phyloP scores from a whole-genome alignment of 495 filamentous ascomycete genomes.

The Podospora australis region DNA sequence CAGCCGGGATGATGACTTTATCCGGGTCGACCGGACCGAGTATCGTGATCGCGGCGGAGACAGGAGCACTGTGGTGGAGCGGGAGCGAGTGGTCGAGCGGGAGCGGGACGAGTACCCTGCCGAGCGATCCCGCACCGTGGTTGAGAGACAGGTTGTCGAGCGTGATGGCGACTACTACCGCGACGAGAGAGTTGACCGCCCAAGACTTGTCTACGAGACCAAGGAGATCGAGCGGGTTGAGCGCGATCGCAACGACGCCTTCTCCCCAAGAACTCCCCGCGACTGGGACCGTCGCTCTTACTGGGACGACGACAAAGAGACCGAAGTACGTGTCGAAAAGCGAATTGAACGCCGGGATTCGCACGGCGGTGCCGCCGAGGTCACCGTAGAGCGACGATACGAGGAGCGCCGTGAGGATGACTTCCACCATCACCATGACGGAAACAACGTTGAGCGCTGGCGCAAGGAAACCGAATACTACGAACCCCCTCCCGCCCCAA shows the following conservation, averaged over 20 bases:
- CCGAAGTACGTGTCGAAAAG: conserved; percentile 39
- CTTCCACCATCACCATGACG: conserved; percentile 10
- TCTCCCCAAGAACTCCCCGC: conserved; percentile 20
- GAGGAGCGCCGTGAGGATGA: conserved; percentile 39
- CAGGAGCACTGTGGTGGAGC: conserved; percentile 26
- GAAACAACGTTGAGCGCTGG: conserved; percentile 54
- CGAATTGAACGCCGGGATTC: conserved; percentile 36
- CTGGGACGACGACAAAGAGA: conserved; percentile 34
- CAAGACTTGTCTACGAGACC: conserved; percentile 33
- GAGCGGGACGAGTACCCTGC: conserved; percentile 32
- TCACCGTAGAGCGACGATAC: conserved; percentile 41
- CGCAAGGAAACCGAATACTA: conserved; percentile 65
- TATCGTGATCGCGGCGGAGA: conserved; percentile 17
- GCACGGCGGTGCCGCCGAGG: conserved; percentile 33
- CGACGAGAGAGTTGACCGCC: conserved; percentile 18
- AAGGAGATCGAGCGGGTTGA: conserved; percentile 32
- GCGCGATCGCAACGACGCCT: conserved; percentile 21
- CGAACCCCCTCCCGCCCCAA: conserved; percentile 50
- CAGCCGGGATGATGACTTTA: conserved; percentile 26
- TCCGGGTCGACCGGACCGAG: conserved; percentile 21
- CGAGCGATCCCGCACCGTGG: conserved; percentile 21
- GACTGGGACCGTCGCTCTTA: conserved; percentile 37
- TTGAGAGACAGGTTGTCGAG: conserved; percentile 26
- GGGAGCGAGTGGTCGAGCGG: conserved; percentile 31
- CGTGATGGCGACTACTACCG: conserved; percentile 24